Conservation (phyloP, 441 rosid genomes). For the Pelargonium myrrhifolium region DNA sequence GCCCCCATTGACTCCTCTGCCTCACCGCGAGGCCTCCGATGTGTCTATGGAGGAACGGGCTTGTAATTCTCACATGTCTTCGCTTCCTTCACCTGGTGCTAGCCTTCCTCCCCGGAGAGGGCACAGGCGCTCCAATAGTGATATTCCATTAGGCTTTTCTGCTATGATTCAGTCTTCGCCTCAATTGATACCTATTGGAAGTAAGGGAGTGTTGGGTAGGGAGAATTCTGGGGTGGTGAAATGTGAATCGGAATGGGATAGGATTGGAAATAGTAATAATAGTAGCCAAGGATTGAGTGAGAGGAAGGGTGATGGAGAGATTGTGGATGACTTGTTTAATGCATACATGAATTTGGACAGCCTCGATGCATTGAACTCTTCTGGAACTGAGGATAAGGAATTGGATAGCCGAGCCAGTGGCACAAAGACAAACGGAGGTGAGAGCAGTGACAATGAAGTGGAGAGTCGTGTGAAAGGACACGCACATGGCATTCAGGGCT, state of each 20-base stretch:
- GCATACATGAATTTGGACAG: conserved; percentile 87
- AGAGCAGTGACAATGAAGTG: conserved; percentile 86
- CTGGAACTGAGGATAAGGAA: conserved; percentile 74
- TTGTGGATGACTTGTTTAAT: conserved; percentile 78
- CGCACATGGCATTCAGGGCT: conserved; percentile 40
- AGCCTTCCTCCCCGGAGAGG: conserved; percentile 67
- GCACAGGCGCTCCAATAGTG: conserved; percentile 82
- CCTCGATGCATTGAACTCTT: conserved; percentile 73
- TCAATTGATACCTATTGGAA: conserved; percentile 52
- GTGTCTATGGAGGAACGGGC: conserved; percentile 62
- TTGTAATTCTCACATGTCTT: conserved; percentile 35
- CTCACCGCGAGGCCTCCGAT: conserved; percentile 45
- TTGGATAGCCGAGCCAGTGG: conserved; percentile 86
- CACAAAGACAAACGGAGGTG: conserved; percentile 66
- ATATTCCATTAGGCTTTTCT: conserved; percentile 57
- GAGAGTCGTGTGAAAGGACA: conserved; percentile 62
- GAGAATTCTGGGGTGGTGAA: conserved; percentile 21
- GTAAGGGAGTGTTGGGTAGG: conserved; percentile 29
- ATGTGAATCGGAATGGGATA: background rate
- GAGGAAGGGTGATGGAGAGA: conserved; percentile 65
- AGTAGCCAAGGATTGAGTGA: conserved; percentile 40
- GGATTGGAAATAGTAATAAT: too few relatives aligned
- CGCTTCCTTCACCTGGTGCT: conserved; percentile 68
- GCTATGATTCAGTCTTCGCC: conserved; percentile 45
- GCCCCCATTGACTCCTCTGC: conserved; percentile 66